Evolutionary conservation across 225 moss, liverwort and hornwort genomes (phyloP), one percentile per base, ranked within the genome.

Genomic region (Takakia lepidozioides): DNA sequence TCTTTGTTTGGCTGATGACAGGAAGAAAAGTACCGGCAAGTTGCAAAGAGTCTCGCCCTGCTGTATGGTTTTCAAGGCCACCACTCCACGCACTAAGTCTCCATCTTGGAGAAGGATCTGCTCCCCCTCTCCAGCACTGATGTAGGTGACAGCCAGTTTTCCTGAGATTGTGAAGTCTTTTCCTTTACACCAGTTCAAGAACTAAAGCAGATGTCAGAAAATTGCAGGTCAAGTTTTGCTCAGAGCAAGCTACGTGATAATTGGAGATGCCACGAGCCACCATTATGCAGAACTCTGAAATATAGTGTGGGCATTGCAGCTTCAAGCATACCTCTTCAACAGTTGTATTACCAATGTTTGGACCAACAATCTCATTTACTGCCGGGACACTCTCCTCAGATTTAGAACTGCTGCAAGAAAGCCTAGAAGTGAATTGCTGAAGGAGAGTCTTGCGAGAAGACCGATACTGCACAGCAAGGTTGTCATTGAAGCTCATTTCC

Each of bases 401-500:
- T n/a, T n/a, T n/a, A n/a, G n/a, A n/a, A n/a, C n/a, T n/a, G 11
- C 8, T 32, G 58, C 83, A 88, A 60, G 69, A 60, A 32, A 88
- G 40, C 29, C 54, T 67, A 62, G 74, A 70, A 20, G 68, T 48
- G 25, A 63, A 56, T 48, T 59, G 67, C 30, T 64, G 59, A 64
- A 86, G 71, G 24, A 68, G 24, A 20, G 44, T 59, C 60, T 93
- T 93, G 47, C 68, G 43, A 39, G 42, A 27, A 21, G 72, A 46
- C 38, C 93, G 85, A 55, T 80, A 88, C 24, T 58, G 64, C 49
- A 88, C 74, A 54, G 93, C 88, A 34, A 86, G 71, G 63, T 78
- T 75, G 63, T 93, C 93, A 60, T 88, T 80, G 28, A 64, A 74
- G 52, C 85, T 88, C 75, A 93, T 69, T 38, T 86, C 85, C 73